Evolutionary conservation across 2,329 filamentous ascomycete genomes (phyloP), one percentile per base, ranked within the genome.

Genomic region (Claviceps quebecensis): DNA sequence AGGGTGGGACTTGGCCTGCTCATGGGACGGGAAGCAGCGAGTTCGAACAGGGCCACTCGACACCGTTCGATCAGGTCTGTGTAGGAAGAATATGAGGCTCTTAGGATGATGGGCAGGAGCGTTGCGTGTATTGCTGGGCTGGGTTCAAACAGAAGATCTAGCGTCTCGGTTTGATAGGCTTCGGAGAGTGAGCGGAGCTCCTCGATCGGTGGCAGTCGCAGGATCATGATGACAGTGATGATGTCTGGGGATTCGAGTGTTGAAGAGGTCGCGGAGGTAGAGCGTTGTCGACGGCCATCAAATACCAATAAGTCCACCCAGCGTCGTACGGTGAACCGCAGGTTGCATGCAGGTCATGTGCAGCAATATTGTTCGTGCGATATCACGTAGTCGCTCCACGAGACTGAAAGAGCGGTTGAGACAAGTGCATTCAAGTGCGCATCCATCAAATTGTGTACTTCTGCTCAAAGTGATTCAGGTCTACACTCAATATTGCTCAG

Each of bases 61-160:
- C 93, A 74, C 44, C 78, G 75, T 46, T 77, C 72, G 60, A 95
- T 83, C 6, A 95, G 73, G 38, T 79, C 74, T 7, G 72, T 56
- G 66, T 95, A 96, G 26, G 80, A 82, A 1, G 69, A 59, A 65
- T 87, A 90, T 1, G 71, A 65, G 9, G 60, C 59, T 1, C 64
- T 60, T 41, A 72, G 72, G n/a, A 94, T 72, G 2, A 84, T 69
- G 2, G 86, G 85, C 5, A 87, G 64, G 16, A 86, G 78, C 14
- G 93, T 74, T 13, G 76, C 72, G 65, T 91, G 87, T 1, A 96
- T 79, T 48, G 83, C 78, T 0, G 77, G 71, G 50, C 84, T 89
- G 16, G 87, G 86, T 65, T 96, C 90, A 67, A 96, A 95, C 53
- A 95, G 81, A 3, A 82, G 74, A 67, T 94, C 86, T 47, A 95